Evolutionary conservation across 441 rosid species (phyloP), one percentile per base, ranked within the genome.

Genomic region (Pelargonium citronellum): DNA sequence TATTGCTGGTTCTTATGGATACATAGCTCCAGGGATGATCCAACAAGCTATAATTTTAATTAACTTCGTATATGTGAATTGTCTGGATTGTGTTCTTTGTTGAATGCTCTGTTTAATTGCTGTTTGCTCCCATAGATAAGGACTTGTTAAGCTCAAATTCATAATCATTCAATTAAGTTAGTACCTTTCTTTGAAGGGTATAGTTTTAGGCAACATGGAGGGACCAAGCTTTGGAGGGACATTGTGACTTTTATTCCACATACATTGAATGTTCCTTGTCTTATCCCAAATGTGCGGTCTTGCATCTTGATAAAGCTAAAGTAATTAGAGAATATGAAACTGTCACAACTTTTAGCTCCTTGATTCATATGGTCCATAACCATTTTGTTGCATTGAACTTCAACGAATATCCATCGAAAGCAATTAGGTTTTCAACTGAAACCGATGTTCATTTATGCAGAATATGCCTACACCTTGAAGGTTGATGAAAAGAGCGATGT

Each of bases 401-500:
- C 51, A 34, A 34, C 39, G 39, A 4, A 34, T 34, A 34, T 34
- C 6, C 39, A 34, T 34, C 39, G 39, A 34, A 34, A 34, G 39
- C 39, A 9, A 19, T 12, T 27, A 6, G 13, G 55, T 64, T 24
- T 37, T 70, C 75, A 69, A 71, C 75, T 51, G 16, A 75, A 19
- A 30, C 34, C 4, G 13, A 70, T 63, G n/a, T 51, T 61, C 13
- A 19, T 20, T 67, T 51, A 43, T 78, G 73, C 87, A 94, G 99
- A 94, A 37, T 94, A 94, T 71, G 98, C 98, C 7, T 94, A 94
- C 82, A 91, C 98, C 0, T 78, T 89, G 79, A 91, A 90, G 86
- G 98, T 91, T 1, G 98, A 94, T n/a, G 98, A 94, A 86, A 94
- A 94, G 89, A 94, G 98, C 49, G 98, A 94, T 65, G 98, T 94